These are phyloP conservation scores for Erysiphe pulchra DNA, from an alignment of 2,329 filamentous ascomycete species.

Conservation along the genomic window DNA sequence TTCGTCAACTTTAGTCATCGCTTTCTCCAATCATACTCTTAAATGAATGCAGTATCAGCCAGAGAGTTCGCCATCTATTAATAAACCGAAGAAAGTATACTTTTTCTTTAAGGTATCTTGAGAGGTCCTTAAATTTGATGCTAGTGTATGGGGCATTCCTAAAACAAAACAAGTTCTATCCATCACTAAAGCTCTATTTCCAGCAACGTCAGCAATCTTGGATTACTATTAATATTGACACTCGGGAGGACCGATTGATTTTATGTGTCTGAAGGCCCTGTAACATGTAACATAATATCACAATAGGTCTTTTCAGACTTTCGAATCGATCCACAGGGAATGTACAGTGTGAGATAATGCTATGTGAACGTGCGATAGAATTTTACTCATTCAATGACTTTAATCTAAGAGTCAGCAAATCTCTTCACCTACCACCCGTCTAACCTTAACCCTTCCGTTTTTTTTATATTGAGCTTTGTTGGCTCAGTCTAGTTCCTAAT, in stretches of 20 bases:
- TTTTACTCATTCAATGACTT: constrained; percentile 8
- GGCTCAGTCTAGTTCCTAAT: constrained; percentile 12
- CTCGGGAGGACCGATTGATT: background rate
- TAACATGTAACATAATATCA: background rate
- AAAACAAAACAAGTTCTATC: background rate
- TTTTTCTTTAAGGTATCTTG: background rate
- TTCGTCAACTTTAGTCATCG: too few species aligned
- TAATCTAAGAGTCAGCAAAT: constrained; percentile 3
- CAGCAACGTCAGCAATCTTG: background rate
- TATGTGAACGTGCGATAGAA: background rate
- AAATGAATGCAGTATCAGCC: too few species aligned
- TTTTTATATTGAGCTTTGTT: constrained; percentile 5
- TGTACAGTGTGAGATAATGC: background rate
- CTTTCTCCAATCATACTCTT: too few species aligned
- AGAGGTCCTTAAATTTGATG: background rate
- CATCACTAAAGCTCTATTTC: background rate
- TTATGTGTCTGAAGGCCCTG: background rate
- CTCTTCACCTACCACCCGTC: background rate
- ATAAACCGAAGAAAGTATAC: too few species aligned
- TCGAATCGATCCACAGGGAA: background rate
- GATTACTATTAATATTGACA: background rate
- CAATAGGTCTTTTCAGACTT: background rate
- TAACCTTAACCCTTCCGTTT: background rate
- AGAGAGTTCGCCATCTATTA: too few species aligned
- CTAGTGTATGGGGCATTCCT: background rate